These are phyloP conservation scores for Gaultheria prostrata DNA, from an alignment of 148 eudicot genomes.

Conservation along the genomic window DNA sequence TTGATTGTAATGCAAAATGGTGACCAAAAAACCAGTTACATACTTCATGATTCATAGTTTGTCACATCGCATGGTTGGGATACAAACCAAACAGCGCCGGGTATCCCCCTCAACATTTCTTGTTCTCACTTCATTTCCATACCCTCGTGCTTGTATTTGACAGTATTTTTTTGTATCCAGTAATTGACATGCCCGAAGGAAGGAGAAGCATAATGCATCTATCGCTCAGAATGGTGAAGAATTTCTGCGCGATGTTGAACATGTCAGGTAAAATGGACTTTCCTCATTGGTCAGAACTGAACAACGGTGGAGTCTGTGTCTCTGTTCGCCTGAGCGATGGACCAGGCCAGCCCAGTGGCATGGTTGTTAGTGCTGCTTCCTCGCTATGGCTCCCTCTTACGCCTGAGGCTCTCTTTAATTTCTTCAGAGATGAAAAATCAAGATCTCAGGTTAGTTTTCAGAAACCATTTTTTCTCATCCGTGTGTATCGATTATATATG, in stretches of 20 bases:
- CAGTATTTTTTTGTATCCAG: not conserved
- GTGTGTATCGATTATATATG: too few species aligned
- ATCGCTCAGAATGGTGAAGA: constrained; percentile 47
- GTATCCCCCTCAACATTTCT: not conserved
- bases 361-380: constrained; percentile 36
- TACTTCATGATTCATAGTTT: not conserved
- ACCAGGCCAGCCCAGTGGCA: constrained; percentile 32
- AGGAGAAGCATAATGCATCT: constrained; percentile 38
- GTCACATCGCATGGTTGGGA: not conserved
- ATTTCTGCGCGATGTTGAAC: constrained; percentile 38
- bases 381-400: constrained; percentile 58
- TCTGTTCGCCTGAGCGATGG: constrained; percentile 25
- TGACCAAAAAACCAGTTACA: not conserved
- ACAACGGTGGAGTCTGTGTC: constrained; percentile 25
- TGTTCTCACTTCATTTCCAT: not conserved
- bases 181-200: constrained; percentile 28
- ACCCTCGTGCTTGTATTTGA: not conserved
- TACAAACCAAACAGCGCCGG: not conserved
- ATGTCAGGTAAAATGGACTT: constrained; percentile 22
- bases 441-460: constrained; percentile 38
- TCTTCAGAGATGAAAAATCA: constrained; percentile 35
- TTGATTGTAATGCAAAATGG: not conserved
- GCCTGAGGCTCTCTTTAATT: constrained; percentile 30
- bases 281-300: constrained; percentile 24
- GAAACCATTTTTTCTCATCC: not conserved